A percentile compares a stretch with the other conserved stretches of the same genome.
Evolutionary conservation across 2,329 filamentous ascomycete genomes (phyloP).

Genomic region (Plectosphaerella sp.): DNA sequence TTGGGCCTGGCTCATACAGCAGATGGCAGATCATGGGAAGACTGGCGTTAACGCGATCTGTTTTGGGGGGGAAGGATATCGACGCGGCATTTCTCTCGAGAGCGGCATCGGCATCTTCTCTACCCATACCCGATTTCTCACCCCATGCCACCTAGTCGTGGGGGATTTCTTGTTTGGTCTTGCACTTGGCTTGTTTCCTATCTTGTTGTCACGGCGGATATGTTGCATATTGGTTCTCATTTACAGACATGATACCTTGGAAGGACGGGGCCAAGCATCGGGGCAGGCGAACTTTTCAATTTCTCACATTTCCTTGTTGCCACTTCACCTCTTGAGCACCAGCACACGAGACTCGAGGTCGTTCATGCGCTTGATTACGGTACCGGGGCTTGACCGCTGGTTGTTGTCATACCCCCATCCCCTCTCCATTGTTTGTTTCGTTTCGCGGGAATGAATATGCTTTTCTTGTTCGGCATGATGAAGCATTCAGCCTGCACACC

Average conservation of each 20-base stretch:
- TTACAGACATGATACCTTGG: conserved; percentile 13
- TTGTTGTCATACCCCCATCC: not conserved
- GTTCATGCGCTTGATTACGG: no score
- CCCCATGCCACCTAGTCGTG: not conserved
- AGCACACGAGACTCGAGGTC: no score
- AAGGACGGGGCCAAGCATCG: conserved; percentile 11
- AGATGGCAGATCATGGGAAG: not conserved
- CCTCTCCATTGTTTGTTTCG: not conserved
- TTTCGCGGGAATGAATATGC: no score
- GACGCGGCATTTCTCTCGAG: not conserved
- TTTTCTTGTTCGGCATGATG: no score
- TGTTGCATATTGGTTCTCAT: conserved; percentile 6
- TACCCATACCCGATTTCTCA: not conserved
- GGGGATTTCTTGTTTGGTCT: conserved; percentile 1
- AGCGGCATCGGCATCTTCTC: not conserved
- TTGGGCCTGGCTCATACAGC: not conserved
- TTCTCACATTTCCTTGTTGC: conserved; percentile 8
- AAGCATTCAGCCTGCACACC: no score
- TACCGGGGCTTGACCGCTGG: no score
- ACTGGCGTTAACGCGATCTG: conserved; percentile 2
- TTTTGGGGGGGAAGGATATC: not conserved
- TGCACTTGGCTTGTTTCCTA: conserved; percentile 1
- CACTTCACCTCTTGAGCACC: not conserved
- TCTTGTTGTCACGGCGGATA: conserved; percentile 16
- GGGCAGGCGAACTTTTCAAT: conserved; percentile 4